Base-by-base conservation (phyloP, 129 eudicot species). In the Deinandra increscens region DNA sequence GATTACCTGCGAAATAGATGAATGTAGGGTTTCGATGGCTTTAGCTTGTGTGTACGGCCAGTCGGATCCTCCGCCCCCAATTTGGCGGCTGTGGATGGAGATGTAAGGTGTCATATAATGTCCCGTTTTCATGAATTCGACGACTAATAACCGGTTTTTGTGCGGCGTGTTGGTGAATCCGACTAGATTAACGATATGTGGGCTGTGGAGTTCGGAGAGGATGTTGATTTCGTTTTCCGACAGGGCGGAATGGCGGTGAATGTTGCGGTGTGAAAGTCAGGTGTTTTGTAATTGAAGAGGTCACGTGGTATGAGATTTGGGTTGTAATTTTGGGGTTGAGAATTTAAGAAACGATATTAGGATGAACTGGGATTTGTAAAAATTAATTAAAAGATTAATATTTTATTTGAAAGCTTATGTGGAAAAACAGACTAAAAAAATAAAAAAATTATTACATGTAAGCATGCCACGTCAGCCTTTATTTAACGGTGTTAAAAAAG, bases 121-220 rank as follows among this genome's bases (percentile, higher is more conserved):
- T 91, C 4, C 97, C 97, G 33, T 88, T 91, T 85, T 70, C 97
- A 91, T 91, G 26, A 84, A 88, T 60, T 91, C 97, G 9, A 91
- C 97, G 2, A 91, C 96, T 39, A 91, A 45, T 7, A 91, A 76
- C 18, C 93, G 73, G 39, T 85, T 79, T 1, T 75, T 75, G 11
- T 33, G 42, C 2, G 84, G 71, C 29, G 74, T 88, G 59, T 76
- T 78, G 3, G 90, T 73, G 60, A 83, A 91, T 0, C 97, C 97
- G 38, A 91, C 75, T 50, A 91, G 74, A 67, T 91, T 91, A 7
- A 91, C 97, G 6, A 91, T 61, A n/a, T 88, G 73, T 9, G 97
- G 96, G 45, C 88, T 88, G 51, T 79, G 83, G 51, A 91, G 39
- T 23, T 82, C 75, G 0, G 96, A 88, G 12, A 91, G 48, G 18